Conservation (phyloP, 2,329 filamentous ascomycete genomes). For the Eurotiales sp. region DNA sequence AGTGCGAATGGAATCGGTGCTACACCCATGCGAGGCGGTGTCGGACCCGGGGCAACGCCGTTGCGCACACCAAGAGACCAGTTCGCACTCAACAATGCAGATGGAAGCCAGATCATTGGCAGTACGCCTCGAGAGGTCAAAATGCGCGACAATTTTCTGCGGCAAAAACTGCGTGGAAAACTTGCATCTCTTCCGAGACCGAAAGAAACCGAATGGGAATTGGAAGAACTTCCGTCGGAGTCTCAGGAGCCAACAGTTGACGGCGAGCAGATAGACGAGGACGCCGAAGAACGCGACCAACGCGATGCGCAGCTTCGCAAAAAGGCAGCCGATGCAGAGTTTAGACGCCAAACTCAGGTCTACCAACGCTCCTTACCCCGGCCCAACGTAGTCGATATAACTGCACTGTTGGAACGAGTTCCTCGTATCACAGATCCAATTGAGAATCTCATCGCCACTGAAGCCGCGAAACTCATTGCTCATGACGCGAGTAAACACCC, state of each 20-base stretch:
- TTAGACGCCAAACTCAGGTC: slow-evolving; percentile 82
- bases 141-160: slow-evolving; percentile 64
- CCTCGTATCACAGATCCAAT: slow-evolving; percentile 59
- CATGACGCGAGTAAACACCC: slow-evolving; percentile 76
- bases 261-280: slow-evolving; percentile 58
- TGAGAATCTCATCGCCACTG: slow-evolving; percentile 67
- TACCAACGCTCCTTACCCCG: slow-evolving; percentile 80
- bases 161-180: slow-evolving; percentile 59
- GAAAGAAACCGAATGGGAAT: slow-evolving; percentile 90
- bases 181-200: slow-evolving; percentile 84
- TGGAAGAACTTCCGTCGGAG: slow-evolving; percentile 80
- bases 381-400: slow-evolving; percentile 68
- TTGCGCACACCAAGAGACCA: slow-evolving; percentile 84
- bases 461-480: slow-evolving; percentile 75
- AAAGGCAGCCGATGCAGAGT: slow-evolving; percentile 65
- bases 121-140: slow-evolving; percentile 75
- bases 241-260: slow-evolving; percentile 55
- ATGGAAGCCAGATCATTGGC: slow-evolving; percentile 61
- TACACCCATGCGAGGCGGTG: slow-evolving; percentile 58
- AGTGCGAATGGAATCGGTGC: slow-evolving; percentile 60
- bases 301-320: slow-evolving; percentile 61
- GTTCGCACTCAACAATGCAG: slow-evolving; percentile 74
- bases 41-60: slow-evolving; percentile 72
- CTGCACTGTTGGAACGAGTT: slow-evolving; percentile 62
- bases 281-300: slow-evolving; percentile 70